These are phyloP conservation scores for Zopfia rhizophila DNA, from an alignment of 2,329 filamentous ascomycete genomes.

Conservation along the genomic window DNA sequence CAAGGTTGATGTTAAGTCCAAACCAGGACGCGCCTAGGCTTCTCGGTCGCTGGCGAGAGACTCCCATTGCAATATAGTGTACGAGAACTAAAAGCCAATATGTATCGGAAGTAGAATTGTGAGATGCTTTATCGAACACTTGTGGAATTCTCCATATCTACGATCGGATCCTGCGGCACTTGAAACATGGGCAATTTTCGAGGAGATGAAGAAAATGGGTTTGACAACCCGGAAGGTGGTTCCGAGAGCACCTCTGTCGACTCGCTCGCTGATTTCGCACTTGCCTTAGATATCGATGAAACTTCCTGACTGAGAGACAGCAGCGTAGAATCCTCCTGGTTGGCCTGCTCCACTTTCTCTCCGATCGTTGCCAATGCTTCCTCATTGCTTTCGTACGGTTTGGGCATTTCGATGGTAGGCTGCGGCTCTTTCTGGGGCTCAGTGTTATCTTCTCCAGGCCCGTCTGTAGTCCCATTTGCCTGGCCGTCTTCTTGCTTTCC, in stretches of 20 bases:
- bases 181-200: slow-evolving; percentile 56
- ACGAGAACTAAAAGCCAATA: too few species aligned
- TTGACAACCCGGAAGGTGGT: slow-evolving; percentile 24
- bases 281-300: background rate
- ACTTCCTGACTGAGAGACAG: slow-evolving; percentile 20
- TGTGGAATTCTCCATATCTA: slow-evolving; percentile 49
- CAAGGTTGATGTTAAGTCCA: too few species aligned
- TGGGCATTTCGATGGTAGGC: slow-evolving; percentile 14
- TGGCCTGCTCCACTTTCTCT: slow-evolving; percentile 34
- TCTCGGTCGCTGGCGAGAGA: too few species aligned
- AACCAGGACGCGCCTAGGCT: too few species aligned
- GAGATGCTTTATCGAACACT: slow-evolving; percentile 26
- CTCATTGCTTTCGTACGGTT: slow-evolving; percentile 36
- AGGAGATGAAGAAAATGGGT: slow-evolving; percentile 36
- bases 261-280: slow-evolving; percentile 4
- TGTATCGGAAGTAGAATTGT: too few species aligned
- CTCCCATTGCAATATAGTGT: too few species aligned
- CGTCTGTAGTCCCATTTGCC: background rate
- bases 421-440: slow-evolving; percentile 6
- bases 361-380: slow-evolving; percentile 32
- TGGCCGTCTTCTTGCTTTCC: slow-evolving; percentile 23
- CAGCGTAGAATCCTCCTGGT: slow-evolving; percentile 16
- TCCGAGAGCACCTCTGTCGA: background rate
- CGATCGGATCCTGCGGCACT: slow-evolving; percentile 53
- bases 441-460: slow-evolving; percentile 1